Conservation (phyloP, 345 rosid species). For the Sonneratia caseolaris region DNA sequence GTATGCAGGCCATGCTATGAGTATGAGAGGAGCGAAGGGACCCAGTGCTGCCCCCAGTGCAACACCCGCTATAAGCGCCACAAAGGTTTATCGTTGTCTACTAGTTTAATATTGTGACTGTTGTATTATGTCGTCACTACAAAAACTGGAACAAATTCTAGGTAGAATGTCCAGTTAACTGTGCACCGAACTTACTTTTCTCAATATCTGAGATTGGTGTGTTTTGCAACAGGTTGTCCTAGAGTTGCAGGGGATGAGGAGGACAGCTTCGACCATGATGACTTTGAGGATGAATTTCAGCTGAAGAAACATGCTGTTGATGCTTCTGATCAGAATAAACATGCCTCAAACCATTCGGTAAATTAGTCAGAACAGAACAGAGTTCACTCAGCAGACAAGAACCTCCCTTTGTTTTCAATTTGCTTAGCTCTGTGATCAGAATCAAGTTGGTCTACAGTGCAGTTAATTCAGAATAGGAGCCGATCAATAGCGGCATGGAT, state of each 20-base stretch:
- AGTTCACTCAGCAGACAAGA: background rate
- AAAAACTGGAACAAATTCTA: no score
- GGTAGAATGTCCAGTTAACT: background rate
- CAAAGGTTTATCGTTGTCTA: conserved; percentile 31
- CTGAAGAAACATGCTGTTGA: conserved; percentile 31
- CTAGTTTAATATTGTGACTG: background rate
- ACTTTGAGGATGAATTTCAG: conserved; percentile 56
- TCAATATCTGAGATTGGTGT: background rate
- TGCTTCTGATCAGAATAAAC: conserved; percentile 14
- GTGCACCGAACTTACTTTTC: background rate
- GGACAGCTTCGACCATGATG: conserved; percentile 38
- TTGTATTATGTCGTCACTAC: background rate
- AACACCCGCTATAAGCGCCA: conserved; percentile 81
- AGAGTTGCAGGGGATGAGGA: conserved; percentile 65
- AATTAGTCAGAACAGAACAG: background rate
- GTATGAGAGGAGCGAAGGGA: conserved; percentile 85
- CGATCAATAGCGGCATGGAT: background rate
- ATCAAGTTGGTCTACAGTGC: background rate
- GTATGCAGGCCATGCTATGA: conserved; percentile 87
- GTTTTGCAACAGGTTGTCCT: conserved; percentile 43
- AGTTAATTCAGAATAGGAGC: background rate
- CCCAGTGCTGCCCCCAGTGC: conserved; percentile 85
- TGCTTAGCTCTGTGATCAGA: background rate
- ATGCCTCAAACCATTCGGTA: conserved; percentile 27
- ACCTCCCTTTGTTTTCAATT: background rate